These are phyloP conservation scores for Cordyceps tenuipes DNA, from an alignment of 2,329 filamentous ascomycete genomes.

Conservation along the genomic window DNA sequence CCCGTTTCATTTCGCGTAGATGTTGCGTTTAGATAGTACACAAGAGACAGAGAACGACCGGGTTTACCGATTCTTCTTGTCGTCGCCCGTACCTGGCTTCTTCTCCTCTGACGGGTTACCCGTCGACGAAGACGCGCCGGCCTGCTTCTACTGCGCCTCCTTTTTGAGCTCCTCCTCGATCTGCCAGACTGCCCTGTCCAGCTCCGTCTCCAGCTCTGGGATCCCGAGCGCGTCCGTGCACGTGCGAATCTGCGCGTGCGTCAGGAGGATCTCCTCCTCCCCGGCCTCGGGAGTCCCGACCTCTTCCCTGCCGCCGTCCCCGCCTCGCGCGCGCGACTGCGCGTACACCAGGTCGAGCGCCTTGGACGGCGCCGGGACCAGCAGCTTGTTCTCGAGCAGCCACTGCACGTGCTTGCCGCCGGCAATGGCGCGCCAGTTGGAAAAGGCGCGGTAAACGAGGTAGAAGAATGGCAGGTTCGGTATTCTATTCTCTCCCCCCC, in stretches of 20 bases:
- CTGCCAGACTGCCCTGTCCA: slow-evolving; percentile 70
- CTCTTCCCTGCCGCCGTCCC: neutral
- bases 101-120: neutral
- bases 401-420: slow-evolving; percentile 82
- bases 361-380: slow-evolving; percentile 56
- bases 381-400: slow-evolving; percentile 64
- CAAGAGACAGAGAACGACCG: neutral
- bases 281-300: slow-evolving; percentile 14
- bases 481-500: slow-evolving; percentile 44
- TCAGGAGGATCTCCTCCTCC: slow-evolving; percentile 34
- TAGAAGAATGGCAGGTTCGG: slow-evolving; percentile 98
- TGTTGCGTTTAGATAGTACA: slow-evolving; percentile 10
- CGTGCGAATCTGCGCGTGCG: slow-evolving; percentile 44
- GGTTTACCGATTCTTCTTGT: slow-evolving; percentile 14
- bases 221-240: slow-evolving; percentile 56
- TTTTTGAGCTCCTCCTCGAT: slow-evolving; percentile 46
- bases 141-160: slow-evolving; percentile 29
- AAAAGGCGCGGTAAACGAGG: slow-evolving; percentile 82
- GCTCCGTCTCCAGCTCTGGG: slow-evolving; percentile 62
- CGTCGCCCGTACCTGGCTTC: slow-evolving; percentile 14
- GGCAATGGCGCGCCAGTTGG: slow-evolving; percentile 77
- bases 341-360: slow-evolving; percentile 68
- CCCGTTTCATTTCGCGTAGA: slow-evolving; percentile 13
- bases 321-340: slow-evolving; percentile 14
- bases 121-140: slow-evolving; percentile 6